Base-by-base conservation (phyloP, 2,329 filamentous ascomycete species). In the Apiospora koreana region DNA sequence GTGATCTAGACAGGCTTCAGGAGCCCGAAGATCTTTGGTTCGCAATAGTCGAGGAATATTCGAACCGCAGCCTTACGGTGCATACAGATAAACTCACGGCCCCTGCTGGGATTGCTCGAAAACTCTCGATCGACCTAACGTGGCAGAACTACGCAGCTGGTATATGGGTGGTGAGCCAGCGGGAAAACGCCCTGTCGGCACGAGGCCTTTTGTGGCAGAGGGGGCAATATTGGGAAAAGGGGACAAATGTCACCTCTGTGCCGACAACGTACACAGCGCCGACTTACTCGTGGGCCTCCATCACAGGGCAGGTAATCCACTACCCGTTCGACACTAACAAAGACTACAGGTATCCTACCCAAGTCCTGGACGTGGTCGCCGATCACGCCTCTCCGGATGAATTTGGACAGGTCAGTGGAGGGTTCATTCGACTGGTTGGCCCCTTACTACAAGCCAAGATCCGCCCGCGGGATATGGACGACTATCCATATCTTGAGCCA, bases 281-380 rank as follows among this genome's bases (percentile, higher is more conserved):
- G 16, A 68, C 21, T 21, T 70, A 65, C 25, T 70, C 69, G 16
- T 70, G 69, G 69, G 69, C 66, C 8, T 70, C 69, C 1, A 28
- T 65, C 16, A 25, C 28, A 16, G 66, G 66, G 10, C n/a, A 69
- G 21, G 41, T 65, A 9, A n/a, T 12, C 9, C 68, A 69, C 23
- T 3, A 16, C 3, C 12, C 25, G 9, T 2, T 25, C 7, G 18
- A 31, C 8, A 45, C 14, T 18, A 46, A 48, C 42, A 38, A 46
- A 21, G 58, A 38, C 2, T 41, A n/a, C 35, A 69, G 10, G 3
- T 64, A 41, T 14, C 69, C 69, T 3, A 46, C 69, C 25, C 42
- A 23, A 23, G 25, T 70, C 25, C 8, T 68, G 14, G 46, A 45
- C n/a, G 65, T 68, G 10, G 28, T 43, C 23, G 45, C 31, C 14